Conservation (phyloP, 495 filamentous ascomycete genomes). For the Penicillium dipodomyicola region DNA sequence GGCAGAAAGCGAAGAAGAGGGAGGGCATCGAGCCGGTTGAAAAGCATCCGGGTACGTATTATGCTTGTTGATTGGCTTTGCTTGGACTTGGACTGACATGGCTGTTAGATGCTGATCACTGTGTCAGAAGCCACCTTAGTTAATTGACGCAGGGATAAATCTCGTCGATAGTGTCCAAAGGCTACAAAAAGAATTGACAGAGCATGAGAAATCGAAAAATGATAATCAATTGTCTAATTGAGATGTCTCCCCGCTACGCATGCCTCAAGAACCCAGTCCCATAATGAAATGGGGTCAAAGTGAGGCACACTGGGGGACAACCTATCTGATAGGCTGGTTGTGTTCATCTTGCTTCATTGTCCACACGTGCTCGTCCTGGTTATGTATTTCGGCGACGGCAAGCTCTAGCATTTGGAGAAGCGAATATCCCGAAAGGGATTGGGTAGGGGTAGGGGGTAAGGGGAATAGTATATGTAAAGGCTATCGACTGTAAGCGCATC, state of each 20-base stretch:
- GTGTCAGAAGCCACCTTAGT: constrained; percentile 31
- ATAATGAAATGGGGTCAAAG: constrained; percentile 53
- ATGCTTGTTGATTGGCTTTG: not conserved
- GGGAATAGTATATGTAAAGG: not conserved
- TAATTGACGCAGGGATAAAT: not conserved
- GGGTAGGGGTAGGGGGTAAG: not conserved
- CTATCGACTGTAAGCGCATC: not conserved
- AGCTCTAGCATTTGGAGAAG: constrained; percentile 68
- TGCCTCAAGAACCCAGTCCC: constrained; percentile 48
- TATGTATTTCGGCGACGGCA: constrained; percentile 54
- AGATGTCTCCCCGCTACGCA: constrained; percentile 44
- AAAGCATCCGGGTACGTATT: constrained; percentile 53
- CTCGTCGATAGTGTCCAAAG: not conserved
- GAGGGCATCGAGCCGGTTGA: constrained; percentile 55
- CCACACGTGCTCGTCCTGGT: constrained; percentile 62
- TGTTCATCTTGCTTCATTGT: constrained; percentile 64
- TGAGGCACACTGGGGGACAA: constrained; percentile 44
- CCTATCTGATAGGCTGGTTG: constrained; percentile 23
- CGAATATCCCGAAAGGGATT: constrained; percentile 20
- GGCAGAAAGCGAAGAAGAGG: constrained; percentile 62
- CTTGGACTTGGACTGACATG: constrained; percentile 9
- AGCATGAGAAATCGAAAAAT: not conserved
- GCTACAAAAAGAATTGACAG: not conserved
- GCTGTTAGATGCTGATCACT: constrained; percentile 47
- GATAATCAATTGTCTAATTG: constrained; percentile 10